Percentiles rank a stretch among this genome's conserved stretches.
Evolutionary conservation across 768 basidiomycete genomes (phyloP).

Genomic region (Leccinum uliginosum): DNA sequence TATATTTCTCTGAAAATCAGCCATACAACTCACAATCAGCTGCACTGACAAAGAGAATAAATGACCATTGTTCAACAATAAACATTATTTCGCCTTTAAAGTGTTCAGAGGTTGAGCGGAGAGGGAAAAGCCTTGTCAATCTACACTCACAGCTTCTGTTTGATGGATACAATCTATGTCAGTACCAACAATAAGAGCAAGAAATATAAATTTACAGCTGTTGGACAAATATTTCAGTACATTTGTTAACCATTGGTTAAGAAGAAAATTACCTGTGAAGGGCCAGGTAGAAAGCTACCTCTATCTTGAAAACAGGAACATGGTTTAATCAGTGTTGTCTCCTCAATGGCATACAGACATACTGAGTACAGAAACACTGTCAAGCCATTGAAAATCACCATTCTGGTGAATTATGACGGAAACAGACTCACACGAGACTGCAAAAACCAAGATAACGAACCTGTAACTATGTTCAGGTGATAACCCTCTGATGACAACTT

Average conservation of each 20-base stretch:
- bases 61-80: background rate
- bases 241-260: background rate
- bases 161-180: background rate
- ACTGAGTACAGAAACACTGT: background rate
- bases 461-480: background rate
- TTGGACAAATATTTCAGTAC: background rate
- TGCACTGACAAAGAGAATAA: background rate
- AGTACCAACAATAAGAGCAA: background rate
- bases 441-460: background rate
- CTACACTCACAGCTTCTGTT: background rate
- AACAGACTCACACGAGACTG: background rate
- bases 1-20: background rate
- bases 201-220: background rate
- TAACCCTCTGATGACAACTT: background rate
- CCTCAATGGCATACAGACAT: background rate
- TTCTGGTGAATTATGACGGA: background rate
- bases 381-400: background rate
- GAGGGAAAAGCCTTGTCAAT: background rate
- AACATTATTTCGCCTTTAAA: background rate
- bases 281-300: background rate
- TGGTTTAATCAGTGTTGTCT: background rate
- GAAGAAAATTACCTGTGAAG: background rate
- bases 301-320: background rate
- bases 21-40: background rate
- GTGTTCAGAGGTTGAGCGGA: background rate